Percentiles rank a stretch among this genome's conserved stretches.
phyloP scores from a whole-genome alignment of 805 yeast species.

The Yarrowia deformans region DNA sequence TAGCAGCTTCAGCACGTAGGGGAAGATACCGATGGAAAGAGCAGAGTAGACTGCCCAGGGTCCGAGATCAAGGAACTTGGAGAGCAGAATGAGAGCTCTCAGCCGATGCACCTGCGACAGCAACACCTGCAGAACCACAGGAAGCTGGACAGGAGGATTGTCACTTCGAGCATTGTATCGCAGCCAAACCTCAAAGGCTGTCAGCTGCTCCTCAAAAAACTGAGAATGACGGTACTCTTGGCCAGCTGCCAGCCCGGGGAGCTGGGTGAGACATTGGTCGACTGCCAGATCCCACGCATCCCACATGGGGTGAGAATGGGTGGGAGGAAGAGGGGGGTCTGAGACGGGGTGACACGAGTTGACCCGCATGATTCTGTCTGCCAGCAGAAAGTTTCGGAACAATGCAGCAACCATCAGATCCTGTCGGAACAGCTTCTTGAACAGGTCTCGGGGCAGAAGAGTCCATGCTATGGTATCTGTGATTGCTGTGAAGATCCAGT shows the following conservation, averaged over 20 bases:
- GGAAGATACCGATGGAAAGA: slow-evolving; percentile 92
- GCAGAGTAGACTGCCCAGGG: slow-evolving; percentile 98
- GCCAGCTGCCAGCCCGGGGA: slow-evolving; percentile 47
- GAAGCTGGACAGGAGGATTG: slow-evolving; percentile 92
- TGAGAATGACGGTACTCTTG: slow-evolving; percentile 71
- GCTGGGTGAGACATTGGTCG: slow-evolving; percentile 81
- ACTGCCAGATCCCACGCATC: slow-evolving; percentile 97
- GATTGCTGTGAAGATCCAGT: slow-evolving; percentile 97
- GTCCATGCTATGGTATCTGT: slow-evolving; percentile 99
- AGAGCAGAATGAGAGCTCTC: slow-evolving; percentile 81
- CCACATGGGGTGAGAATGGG: slow-evolving; percentile 91
- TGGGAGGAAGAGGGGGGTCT: slow-evolving; percentile 89
- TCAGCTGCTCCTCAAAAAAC: slow-evolving; percentile 93
- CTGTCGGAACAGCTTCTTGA: slow-evolving; percentile 89
- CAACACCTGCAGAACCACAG: slow-evolving; percentile 90
- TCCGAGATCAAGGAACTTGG: slow-evolving; percentile 89
- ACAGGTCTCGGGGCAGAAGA: slow-evolving; percentile 81
- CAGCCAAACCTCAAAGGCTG: slow-evolving; percentile 96
- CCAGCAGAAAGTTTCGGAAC: slow-evolving; percentile 88
- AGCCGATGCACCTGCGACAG: slow-evolving; percentile 93
- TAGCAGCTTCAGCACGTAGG: slow-evolving; percentile 85
- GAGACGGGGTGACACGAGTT: slow-evolving; percentile 93
- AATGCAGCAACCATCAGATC: slow-evolving; percentile 96
- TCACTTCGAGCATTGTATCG: slow-evolving; percentile 79
- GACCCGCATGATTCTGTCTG: slow-evolving; percentile 92